Conservation (phyloP, 371 early-diverging fungal species). For the Modicella reniformis region DNA sequence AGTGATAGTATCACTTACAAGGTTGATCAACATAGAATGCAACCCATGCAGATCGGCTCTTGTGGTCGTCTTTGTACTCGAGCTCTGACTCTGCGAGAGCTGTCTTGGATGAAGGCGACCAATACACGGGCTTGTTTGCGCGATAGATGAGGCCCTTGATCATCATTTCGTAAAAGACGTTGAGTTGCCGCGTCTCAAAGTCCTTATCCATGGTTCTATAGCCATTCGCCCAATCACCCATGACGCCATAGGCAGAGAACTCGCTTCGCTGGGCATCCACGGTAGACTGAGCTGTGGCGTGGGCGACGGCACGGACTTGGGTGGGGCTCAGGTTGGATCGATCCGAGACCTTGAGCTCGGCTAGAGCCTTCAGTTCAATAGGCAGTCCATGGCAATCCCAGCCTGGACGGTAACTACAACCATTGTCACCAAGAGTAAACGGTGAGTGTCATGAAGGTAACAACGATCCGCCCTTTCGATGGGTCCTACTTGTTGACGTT, state of each 20-base stretch:
- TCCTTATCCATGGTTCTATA: conserved; percentile 82
- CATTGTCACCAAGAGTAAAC: background rate
- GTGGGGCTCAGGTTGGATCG: conserved; percentile 59
- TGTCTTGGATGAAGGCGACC: conserved; percentile 92
- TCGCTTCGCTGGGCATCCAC: conserved; percentile 73
- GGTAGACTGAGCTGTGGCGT: conserved; percentile 73
- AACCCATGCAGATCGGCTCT: conserved; percentile 81
- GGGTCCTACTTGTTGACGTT: no score
- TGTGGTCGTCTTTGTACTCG: conserved; percentile 88
- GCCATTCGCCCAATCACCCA: conserved; percentile 88
- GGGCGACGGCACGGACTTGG: conserved; percentile 75
- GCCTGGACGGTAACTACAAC: conserved; percentile 86
- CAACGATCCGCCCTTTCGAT: no score
- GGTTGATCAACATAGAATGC: conserved; percentile 62
- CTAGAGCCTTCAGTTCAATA: conserved; percentile 92
- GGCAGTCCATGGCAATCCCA: conserved; percentile 98
- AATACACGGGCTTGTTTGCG: conserved; percentile 84
- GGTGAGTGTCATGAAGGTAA: background rate
- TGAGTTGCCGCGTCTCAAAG: conserved; percentile 83
- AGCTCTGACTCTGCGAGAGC: conserved; percentile 94
- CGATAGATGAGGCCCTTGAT: conserved; percentile 63
- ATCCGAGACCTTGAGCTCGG: conserved; percentile 64
- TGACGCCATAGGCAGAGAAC: conserved; percentile 80
- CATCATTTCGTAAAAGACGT: conserved; percentile 82
- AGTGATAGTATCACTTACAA: conserved; percentile 52